phyloP scores from a whole-genome alignment of 805 yeast genomes.

The Candida maris region DNA sequence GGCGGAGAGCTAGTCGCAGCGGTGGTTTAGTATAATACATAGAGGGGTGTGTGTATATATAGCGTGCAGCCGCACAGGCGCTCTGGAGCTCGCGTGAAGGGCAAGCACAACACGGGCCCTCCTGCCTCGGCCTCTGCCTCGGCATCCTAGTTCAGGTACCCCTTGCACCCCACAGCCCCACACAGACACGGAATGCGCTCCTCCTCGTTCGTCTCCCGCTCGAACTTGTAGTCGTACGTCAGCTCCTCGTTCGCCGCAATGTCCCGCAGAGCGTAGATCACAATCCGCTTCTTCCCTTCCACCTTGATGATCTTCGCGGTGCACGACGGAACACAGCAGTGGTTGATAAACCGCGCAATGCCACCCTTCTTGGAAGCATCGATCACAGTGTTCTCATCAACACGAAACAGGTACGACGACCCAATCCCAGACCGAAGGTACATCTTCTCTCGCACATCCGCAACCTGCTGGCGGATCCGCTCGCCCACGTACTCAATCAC shows the following conservation, averaged over 20 bases:
- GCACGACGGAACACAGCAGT: slow-evolving; percentile 96
- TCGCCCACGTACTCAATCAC: slow-evolving; percentile 98
- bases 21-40: too few relatives aligned
- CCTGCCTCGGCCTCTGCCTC: too few relatives aligned
- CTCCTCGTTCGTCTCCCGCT: slow-evolving; percentile 81
- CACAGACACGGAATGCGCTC: slow-evolving; percentile 89
- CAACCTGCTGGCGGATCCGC: slow-evolving; percentile 86
- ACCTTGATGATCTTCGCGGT: slow-evolving; percentile 95
- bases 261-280: slow-evolving; percentile 87
- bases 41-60: too few relatives aligned
- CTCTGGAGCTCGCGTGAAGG: not conserved
- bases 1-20: too few relatives aligned
- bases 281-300: slow-evolving; percentile 90
- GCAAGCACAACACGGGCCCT: too few relatives aligned
- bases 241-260: slow-evolving; percentile 86
- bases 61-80: too few relatives aligned
- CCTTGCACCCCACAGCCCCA: slow-evolving; percentile 94
- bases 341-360: slow-evolving; percentile 94
- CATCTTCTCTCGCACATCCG: slow-evolving; percentile 84
- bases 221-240: slow-evolving; percentile 95
- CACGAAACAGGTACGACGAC: slow-evolving; percentile 85
- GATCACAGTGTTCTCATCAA: slow-evolving; percentile 90
- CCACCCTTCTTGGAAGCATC: slow-evolving; percentile 98
- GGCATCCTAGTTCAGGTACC: slow-evolving; percentile 62
- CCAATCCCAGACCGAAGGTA: slow-evolving; percentile 92